Base-by-base conservation (phyloP, 2,329 filamentous ascomycete species). In the Drechslera avenae region DNA sequence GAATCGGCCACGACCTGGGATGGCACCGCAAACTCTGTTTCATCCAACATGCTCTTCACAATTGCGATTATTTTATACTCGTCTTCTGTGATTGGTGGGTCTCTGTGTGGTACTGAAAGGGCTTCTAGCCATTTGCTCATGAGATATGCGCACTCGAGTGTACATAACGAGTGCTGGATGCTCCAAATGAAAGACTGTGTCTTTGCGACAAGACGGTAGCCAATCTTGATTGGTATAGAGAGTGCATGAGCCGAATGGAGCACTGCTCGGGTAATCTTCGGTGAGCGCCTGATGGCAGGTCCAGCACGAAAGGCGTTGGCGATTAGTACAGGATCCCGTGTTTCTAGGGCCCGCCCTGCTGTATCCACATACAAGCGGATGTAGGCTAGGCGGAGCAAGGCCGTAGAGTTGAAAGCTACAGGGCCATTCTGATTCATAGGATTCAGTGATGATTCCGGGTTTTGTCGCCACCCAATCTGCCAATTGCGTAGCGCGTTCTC, bases 241-340 rank as follows among this genome's bases (percentile, higher is more conserved):
- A 90, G 74, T 0, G 86, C 86, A 64, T 89, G 86, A 21, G 86
- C 83, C 1, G 85, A 84, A 61, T 89, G 86, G 21, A 87, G 80
- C 0, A 89, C 81, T 1, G 86, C 86, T 37, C 85, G 77, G 28
- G 83, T 84, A 18, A 88, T 78, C 26, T 83, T 81, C 16, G 81
- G 75, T 45, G 81, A 86, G 43, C 86, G 79, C 16, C 82, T 77
- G 9, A 87, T 78, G 19, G 82, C 75, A 1, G 85, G 83, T 14
- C 83, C 82, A 39, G 81, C 79, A 46, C 79, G 79, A 54, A 89
- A 80, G 1, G 84, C 81, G 31, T 79, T 78, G 1, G 86, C 86
- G 54, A 89, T 86, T 21, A 83, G 69, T 39, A 79, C 73, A 2
- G 84, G 82, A 61, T 89, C 86, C 26, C 86, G 78, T 6, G 83